Evolutionary conservation across 371 early-diverging fungal genomes (phyloP), one percentile per base, ranked within the genome.

Genomic region (Nosema muscidifuracis): DNA sequence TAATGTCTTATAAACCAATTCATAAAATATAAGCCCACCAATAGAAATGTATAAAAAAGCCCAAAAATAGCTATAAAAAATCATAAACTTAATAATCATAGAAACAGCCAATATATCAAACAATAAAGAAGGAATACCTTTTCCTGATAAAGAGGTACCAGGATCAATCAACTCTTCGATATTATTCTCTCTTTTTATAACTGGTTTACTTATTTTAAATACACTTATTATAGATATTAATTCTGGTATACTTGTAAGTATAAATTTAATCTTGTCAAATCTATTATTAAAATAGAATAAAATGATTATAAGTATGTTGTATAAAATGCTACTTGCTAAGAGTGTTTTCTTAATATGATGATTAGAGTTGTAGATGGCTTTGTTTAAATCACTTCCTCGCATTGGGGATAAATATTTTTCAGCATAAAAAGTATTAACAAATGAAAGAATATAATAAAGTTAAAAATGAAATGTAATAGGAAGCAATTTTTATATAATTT

Each of bases 381-480:
- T 71, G 40, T 71, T 61, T 55, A 51, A n/a, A 26, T 63, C 47
- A 55, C 71, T 71, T 40, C 71, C 71, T 63, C 71, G 47, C 71
- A 71, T 71, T 9, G 18, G 38, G 60, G 60, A 10, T 2, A 4
- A 24, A 62, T 20, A n/a, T n/a, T n/a, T n/a, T n/a, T n/a, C n/a
- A n/a, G n/a, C n/a, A n/a, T n/a, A n/a, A n/a, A n/a, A n/a, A n/a
- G n/a, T n/a, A n/a, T n/a, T n/a, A n/a, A n/a, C n/a, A n/a, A n/a
- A n/a, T n/a, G n/a, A n/a, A n/a, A n/a, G n/a, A n/a, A n/a, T n/a
- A n/a, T n/a, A n/a, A n/a, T n/a, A n/a, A n/a, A n/a, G n/a, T n/a
- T n/a, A n/a, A n/a, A n/a, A n/a, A n/a, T n/a, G n/a, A n/a, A n/a
- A n/a, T n/a, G n/a, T n/a, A n/a, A n/a, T n/a, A n/a, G n/a, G n/a